phyloP scores from a whole-genome alignment of 73 alveolate species.

The Uronychia binucleata region DNA sequence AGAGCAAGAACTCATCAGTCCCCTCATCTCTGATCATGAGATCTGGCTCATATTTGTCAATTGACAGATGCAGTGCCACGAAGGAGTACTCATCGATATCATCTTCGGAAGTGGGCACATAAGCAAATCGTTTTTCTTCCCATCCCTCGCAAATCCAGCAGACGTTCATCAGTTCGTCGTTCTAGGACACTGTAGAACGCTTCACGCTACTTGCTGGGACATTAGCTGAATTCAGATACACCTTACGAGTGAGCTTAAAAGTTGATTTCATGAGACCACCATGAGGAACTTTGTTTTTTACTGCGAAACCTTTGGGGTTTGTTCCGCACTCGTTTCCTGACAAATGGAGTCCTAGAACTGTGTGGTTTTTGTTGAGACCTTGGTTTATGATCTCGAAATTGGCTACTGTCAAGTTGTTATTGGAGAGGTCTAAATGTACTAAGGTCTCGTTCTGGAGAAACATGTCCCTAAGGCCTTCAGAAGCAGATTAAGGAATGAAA shows the following conservation, averaged over 20 bases:
- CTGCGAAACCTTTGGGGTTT: conserved; percentile 49
- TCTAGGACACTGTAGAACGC: background rate
- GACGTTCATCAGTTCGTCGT: conserved; percentile 14
- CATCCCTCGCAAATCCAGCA: conserved; percentile 92
- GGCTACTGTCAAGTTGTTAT: conserved; percentile 30
- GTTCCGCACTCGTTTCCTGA: conserved; percentile 39
- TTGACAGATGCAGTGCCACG: conserved; percentile 35
- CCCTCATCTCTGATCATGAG: conserved; percentile 3
- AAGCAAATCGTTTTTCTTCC: conserved; percentile 71
- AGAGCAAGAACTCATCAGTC: conserved; percentile 3
- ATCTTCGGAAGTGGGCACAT: conserved; percentile 37
- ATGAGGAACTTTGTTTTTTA: conserved; percentile 23
- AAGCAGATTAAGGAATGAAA: background rate
- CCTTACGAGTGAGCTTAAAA: background rate
- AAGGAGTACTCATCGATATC: conserved; percentile 29
- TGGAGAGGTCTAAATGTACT: conserved; percentile 48
- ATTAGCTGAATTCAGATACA: conserved; percentile 3
- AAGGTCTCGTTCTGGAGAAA: conserved; percentile 18
- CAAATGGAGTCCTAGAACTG: conserved; percentile 58
- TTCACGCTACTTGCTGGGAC: conserved; percentile 7
- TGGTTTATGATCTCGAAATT: conserved; percentile 36
- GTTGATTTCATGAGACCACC: conserved; percentile 28
- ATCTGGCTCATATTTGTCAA: conserved; percentile 47
- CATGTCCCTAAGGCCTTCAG: conserved; percentile 13
- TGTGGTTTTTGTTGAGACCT: conserved; percentile 54